A percentile compares a stretch with the other conserved stretches of the same genome.
phyloP scores from a whole-genome alignment of 192 early-diverging fungal species.

The Dispira simplex region DNA sequence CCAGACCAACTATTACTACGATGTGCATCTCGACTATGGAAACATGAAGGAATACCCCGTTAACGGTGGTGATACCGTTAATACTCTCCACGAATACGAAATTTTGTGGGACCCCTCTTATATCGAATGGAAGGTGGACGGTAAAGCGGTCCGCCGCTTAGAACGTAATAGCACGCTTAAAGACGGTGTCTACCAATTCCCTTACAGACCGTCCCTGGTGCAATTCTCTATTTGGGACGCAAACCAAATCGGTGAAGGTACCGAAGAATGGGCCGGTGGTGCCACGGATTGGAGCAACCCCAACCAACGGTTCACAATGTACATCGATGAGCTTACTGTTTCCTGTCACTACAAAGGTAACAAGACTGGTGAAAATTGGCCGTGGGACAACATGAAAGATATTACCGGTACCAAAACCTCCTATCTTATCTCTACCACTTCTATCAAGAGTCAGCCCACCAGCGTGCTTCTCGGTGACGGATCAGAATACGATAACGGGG shows the following conservation, averaged over 20 bases:
- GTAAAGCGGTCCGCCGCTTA: conserved; percentile 29
- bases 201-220: conserved; percentile 32
- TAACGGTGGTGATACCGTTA: conserved; percentile 26
- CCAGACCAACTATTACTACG: conserved; percentile 51
- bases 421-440: too few species aligned
- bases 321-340: conserved; percentile 32
- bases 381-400: conserved; percentile 7
- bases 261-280: conserved; percentile 38
- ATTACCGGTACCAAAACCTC: conserved; percentile 1
- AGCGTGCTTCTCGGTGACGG: too few species aligned
- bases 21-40: conserved; percentile 32
- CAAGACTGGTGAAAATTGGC: conserved; percentile 15
- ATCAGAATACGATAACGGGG: too few species aligned
- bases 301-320: conserved; percentile 29
- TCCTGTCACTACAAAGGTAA: conserved; percentile 30
- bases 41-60: conserved; percentile 23
- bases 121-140: conserved; percentile 43
- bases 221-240: conserved; percentile 52
- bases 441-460: too few species aligned
- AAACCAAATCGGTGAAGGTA: conserved; percentile 31
- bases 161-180: conserved; percentile 28
- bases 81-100: conserved; percentile 36
- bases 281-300: conserved; percentile 33
- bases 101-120: conserved; percentile 38
- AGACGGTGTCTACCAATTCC: conserved; percentile 21